A percentile compares a stretch with the other conserved stretches of the same genome.
Conservation (phyloP, 2,329 filamentous ascomycete species). For the Zopfia rhizophila region DNA sequence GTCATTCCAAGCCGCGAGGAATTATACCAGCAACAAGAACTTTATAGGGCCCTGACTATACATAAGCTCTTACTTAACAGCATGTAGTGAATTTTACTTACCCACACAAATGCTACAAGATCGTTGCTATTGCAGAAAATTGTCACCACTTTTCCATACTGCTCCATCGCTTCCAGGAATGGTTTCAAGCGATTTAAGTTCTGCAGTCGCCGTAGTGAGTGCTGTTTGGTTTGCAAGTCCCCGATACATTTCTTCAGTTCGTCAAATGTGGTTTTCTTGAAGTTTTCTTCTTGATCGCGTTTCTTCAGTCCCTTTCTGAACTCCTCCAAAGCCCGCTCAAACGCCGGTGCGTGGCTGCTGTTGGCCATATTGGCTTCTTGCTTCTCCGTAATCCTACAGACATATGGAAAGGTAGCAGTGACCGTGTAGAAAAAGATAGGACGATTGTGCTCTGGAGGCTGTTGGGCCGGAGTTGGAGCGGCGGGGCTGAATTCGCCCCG, state of each 20-base stretch:
- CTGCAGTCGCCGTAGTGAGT: constrained; percentile 16
- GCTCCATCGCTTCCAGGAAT: constrained; percentile 37
- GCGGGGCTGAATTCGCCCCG: too few relatives aligned
- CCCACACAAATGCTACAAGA: constrained; percentile 39
- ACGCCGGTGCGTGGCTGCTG: background rate
- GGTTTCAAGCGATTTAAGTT: constrained; percentile 29
- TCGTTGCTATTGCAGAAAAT: constrained; percentile 27
- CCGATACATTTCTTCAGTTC: constrained; percentile 17
- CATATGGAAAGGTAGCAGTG: too few relatives aligned
- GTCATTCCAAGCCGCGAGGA: background rate
- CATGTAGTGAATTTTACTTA: constrained; percentile 12
- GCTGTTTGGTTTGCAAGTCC: constrained; percentile 24
- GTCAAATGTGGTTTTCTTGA: constrained; percentile 16
- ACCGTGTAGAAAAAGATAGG: too few relatives aligned
- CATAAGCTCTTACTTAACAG: constrained; percentile 8
- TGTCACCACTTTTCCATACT: constrained; percentile 34
- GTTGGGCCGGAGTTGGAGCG: too few relatives aligned
- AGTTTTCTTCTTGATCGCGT: constrained; percentile 9
- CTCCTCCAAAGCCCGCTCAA: constrained; percentile 4
- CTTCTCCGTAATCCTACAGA: too few relatives aligned
- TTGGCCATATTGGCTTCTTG: too few relatives aligned
- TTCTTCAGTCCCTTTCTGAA: constrained; percentile 14
- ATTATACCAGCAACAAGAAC: constrained; percentile 13
- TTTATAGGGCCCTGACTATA: constrained; percentile 10
- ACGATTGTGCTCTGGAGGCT: too few relatives aligned